A percentile compares a stretch with the other conserved stretches of the same genome.
These are phyloP conservation scores for Emericellopsis terricola DNA, from an alignment of 495 filamentous ascomycete species.

Conservation along the genomic window DNA sequence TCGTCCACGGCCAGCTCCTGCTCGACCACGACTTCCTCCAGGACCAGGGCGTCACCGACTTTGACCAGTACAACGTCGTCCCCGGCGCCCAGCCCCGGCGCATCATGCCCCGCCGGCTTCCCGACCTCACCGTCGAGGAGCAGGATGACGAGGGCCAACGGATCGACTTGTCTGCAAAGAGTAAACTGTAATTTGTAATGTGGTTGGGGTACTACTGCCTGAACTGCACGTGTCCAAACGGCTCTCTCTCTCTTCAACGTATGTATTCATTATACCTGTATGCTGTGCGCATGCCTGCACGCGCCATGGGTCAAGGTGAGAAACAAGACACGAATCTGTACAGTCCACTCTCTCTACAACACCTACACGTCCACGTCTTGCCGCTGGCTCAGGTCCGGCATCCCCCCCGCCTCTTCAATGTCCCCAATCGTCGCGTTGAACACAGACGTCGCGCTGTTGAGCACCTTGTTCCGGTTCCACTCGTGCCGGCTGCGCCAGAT, in stretches of 20 bases:
- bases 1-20: constrained; percentile 52
- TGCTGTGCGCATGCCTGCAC: neutral
- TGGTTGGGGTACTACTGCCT: too few species aligned
- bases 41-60: constrained; percentile 46
- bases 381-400: constrained; percentile 10
- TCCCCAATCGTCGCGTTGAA: constrained; percentile 74
- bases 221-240: too few species aligned
- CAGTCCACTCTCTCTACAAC: too few species aligned
- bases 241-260: too few species aligned
- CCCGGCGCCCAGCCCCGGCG: constrained; percentile 44
- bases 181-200: constrained; percentile 12
- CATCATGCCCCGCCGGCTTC: constrained; percentile 63
- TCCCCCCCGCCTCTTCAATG: constrained; percentile 49
- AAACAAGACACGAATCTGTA: too few species aligned
- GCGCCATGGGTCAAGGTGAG: too few species aligned
- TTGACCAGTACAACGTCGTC: constrained; percentile 54
- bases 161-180: constrained; percentile 40
- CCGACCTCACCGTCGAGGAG: constrained; percentile 54
- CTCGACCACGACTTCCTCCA: constrained; percentile 76
- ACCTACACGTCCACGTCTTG: constrained; percentile 6
- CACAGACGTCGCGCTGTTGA: constrained; percentile 35
- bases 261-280: neutral
- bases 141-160: constrained; percentile 67
- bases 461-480: constrained; percentile 63
- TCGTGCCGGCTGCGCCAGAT: constrained; percentile 64